A percentile compares a stretch with the other conserved stretches of the same genome.
phyloP scores from a whole-genome alignment of 1,284 basidiomycete genomes.

The Tilletia walkeri region DNA sequence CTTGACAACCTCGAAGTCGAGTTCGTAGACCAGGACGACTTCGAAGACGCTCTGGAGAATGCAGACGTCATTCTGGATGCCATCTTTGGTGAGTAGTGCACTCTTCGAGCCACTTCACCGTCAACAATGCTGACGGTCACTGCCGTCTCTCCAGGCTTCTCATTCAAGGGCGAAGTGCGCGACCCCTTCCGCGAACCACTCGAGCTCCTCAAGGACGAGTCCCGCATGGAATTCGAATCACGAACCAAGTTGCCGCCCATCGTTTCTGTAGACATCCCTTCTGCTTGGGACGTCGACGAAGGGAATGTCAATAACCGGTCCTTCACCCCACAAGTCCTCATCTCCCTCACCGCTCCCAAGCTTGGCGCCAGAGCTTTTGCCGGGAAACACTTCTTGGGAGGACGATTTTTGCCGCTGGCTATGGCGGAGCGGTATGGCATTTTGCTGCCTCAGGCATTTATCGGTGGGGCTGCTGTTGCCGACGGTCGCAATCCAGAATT shows the following conservation, averaged over 20 bases:
- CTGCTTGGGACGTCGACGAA: constrained; percentile 87
- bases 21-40: constrained; percentile 59
- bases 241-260: constrained; percentile 36
- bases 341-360: constrained; percentile 93
- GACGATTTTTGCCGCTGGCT: constrained; percentile 74
- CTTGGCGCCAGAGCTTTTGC: constrained; percentile 73
- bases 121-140: too few species aligned
- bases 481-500: background rate
- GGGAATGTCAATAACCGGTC: constrained; percentile 61
- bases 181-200: constrained; percentile 80
- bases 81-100: constrained; percentile 68
- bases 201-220: constrained; percentile 61
- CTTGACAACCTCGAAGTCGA: constrained; percentile 81
- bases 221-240: constrained; percentile 42
- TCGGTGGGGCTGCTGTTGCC: background rate
- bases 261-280: constrained; percentile 80
- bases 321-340: constrained; percentile 73
- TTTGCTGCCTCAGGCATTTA: constrained; percentile 6
- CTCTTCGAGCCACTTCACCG: background rate
- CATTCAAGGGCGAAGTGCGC: constrained; percentile 75
- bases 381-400: constrained; percentile 86
- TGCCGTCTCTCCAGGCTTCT: constrained; percentile 66
- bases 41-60: constrained; percentile 62
- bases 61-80: constrained; percentile 88
- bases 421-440: constrained; percentile 15